Evolutionary conservation across 1,284 basidiomycete species (phyloP), one percentile per base, ranked within the genome.

Genomic region (Ganoderma resinaceum): DNA sequence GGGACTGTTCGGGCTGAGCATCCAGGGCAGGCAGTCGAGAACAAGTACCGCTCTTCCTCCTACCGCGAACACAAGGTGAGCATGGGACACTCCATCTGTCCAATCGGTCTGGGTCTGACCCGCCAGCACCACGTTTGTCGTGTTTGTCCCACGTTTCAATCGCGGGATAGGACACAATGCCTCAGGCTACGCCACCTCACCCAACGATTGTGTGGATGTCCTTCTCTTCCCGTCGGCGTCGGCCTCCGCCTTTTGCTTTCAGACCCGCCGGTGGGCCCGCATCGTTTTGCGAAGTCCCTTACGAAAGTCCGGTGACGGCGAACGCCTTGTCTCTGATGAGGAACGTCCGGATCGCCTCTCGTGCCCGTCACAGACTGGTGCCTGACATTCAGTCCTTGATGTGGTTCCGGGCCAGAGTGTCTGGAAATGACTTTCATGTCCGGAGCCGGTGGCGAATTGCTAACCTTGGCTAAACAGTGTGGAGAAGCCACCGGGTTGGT

Each of bases 21-120:
- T 57, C 64, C 63, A 64, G 63, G 70, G 53, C 62, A 66, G 59
- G 62, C 62, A 65, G 63, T 61, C 66, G 60, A 65, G 52, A 43
- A 63, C 62, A 64, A 65, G 37, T 58, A 20, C 69, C 67, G 67
- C 67, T 62, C 67, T 72, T 66, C 33, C 69, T 33, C 69, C 71
- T 62, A 38, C 43, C 38, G 23, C 49, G 43, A 46, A 33, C 66
- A 49, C 58, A 62, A 37, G 55, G 67, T 61, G 53, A 58, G 66
- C 58, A 46, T 53, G 58, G 31, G 53, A 62, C 38, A 52, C n/a
- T 52, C 23, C 40, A 38, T 18, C 53, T 11, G 18, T 42, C 57
- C 33, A n/a, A 66, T 64, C 49, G 61, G 53, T 49, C 43, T 60
- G 12, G 37, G 62, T 61, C 46, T 55, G 62, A 11, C 40, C 59